Evolutionary conservation across 768 basidiomycete species (phyloP), one percentile per base, ranked within the genome.

Genomic region (Mycena floridula): DNA sequence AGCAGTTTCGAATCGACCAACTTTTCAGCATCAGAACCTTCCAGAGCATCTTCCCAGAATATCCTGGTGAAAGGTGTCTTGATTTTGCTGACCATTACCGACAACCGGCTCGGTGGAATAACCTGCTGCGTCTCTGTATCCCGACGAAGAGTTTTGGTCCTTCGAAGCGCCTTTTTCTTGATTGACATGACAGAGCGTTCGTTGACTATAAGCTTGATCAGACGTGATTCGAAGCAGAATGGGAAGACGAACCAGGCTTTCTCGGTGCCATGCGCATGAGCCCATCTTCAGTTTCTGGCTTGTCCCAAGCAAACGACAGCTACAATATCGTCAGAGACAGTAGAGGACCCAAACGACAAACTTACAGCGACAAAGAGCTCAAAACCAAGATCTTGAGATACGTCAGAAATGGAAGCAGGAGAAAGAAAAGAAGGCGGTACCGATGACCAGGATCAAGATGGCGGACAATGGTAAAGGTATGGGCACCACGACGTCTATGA

Each of bases 281-380:
- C 22, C 80, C 80, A 52, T 83, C 81, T 25, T 59, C 53, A 0
- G 79, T 79, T 59, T 85, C 81, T 0, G 82, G 79, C 49, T 77
- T 67, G 57, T 85, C 82, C 82, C 82, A 85, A 1, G 82, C 82
- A 46, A 85, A 85, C 2, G 81, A 80, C 12, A 85, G 66, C 78
- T 81, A 47, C 2, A 30, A 26, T 7, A 8, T 16, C 21, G 20
- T 26, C 38, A 24, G 13, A 40, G 22, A 26, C 11, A 15, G 28
- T 12, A n/a, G 18, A 43, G 27, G 22, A 23, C 26, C 26, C 12
- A 3, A 16, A 26, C 3, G 47, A 23, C 12, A 21, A n/a, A 55
- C 78, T 51, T 63, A 81, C 81, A 46, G 80, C 82, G 43, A 81
- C 73, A 28, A 77, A 74, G 11, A 85, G 68, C 57, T 85, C 82